Conservation (phyloP, 169 alveolate genomes). For the Plasmodium gonderi region DNA sequence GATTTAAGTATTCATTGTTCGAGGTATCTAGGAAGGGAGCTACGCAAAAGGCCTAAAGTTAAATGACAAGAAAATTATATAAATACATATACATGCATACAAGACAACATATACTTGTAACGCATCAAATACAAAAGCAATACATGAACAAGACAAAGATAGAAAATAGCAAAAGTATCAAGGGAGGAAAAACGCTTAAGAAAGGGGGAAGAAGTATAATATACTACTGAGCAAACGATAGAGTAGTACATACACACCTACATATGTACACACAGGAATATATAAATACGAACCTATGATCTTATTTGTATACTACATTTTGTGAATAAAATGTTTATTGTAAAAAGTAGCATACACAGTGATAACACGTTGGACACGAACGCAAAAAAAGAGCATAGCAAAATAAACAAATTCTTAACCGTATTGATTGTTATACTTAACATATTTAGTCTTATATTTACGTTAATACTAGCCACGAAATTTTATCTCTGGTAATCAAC, state of each 20-base stretch:
- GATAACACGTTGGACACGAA: slow-evolving; percentile 60
- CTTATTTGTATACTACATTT: neutral
- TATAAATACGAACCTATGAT: slow-evolving; percentile 1
- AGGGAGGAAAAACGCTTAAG: neutral
- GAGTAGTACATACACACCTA: neutral
- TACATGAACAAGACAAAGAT: neutral
- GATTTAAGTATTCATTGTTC: slow-evolving; percentile 2
- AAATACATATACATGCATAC: neutral
- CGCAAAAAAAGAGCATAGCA: slow-evolving; percentile 61
- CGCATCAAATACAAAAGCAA: neutral
- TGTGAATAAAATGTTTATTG: slow-evolving; percentile 62
- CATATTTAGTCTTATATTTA: slow-evolving; percentile 34
- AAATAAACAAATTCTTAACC: slow-evolving; percentile 48
- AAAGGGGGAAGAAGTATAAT: neutral
- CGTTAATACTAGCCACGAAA: slow-evolving; percentile 31
- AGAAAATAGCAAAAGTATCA: neutral
- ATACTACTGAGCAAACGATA: neutral
- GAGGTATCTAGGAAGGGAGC: neutral
- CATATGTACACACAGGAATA: neutral
- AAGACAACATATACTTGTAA: neutral
- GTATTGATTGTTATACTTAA: slow-evolving; percentile 30
- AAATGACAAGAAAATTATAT: neutral
- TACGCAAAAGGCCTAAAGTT: neutral
- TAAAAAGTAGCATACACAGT: slow-evolving; percentile 56
- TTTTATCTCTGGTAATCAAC: slow-evolving; percentile 54